Base-by-base conservation (phyloP, 306 rosid species). In the Fragaria vesca region DNA sequence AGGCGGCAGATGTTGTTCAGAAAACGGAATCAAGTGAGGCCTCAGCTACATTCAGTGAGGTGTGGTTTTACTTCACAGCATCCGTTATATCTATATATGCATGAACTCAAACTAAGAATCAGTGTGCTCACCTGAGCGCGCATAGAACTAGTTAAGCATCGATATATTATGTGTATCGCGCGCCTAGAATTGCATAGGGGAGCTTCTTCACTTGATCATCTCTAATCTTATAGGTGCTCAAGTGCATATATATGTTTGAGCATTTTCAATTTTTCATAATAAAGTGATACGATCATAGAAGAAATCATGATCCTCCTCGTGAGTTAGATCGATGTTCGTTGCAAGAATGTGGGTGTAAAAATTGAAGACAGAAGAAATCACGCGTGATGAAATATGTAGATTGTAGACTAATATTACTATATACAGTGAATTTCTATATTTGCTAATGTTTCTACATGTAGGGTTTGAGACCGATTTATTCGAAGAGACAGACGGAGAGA, bases 1-100 rank as follows among this genome's bases (percentile, higher is more conserved):
- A 86, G 51, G 98, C 97, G 65, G 97, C 89, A 26, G 94, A 90
- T 50, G 89, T 86, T 18, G 87, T 79, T 47, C 81, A 88, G 24
- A 92, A 89, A 66, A 71, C 87, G 85, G 90, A 87, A 79, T 86
- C 92, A 34, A 78, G 32, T 57, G 92, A 88, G 80, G 93, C 91
- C 54, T 81, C 93, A 28, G 62, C 84, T 68, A 10, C 87, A 32
- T 94, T 88, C 78, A 71, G 72, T 40, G 91, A 90, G 89, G 97
- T 90, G 54, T 17, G 77, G 4, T 18, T 34, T 66, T 10, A 62
- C 68, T 62, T 30, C 68, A 30, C 68, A 32, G 2, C 45, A 63
- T 32, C 69, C 69, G 13, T 63, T 2, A 15, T 30, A 13, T 61
- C 34, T 28, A 61, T 5, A 4, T 38, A 42, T 61, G 36, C 36